Conservation (phyloP, 352 stramenopile species). For the Phytophthora pini region DNA sequence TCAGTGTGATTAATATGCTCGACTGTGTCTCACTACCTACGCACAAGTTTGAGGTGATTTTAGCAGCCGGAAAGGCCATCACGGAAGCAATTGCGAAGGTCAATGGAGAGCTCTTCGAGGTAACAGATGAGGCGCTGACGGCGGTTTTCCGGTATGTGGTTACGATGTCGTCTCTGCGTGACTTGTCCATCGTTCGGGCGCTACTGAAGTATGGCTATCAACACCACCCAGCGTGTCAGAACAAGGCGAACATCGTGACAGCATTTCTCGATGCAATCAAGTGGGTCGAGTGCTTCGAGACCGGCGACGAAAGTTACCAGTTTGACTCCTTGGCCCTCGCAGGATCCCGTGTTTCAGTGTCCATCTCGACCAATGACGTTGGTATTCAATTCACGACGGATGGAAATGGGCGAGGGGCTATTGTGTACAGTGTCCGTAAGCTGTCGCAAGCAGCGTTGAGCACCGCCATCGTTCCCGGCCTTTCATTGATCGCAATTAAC, state of each 20-base stretch:
- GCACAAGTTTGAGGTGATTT: constrained; percentile 84
- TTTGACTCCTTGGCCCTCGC: constrained; percentile 57
- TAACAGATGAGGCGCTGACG: constrained; percentile 66
- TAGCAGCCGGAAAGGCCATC: constrained; percentile 61
- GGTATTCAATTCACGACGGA: constrained; percentile 87
- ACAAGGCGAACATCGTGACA: constrained; percentile 59
- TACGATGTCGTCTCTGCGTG: constrained; percentile 64
- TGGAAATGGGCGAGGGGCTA: constrained; percentile 74
- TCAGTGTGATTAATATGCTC: constrained; percentile 64
- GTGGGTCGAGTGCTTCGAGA: constrained; percentile 77
- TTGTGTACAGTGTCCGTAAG: constrained; percentile 82
- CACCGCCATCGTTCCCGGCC: constrained; percentile 63
- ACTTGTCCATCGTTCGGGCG: constrained; percentile 55
- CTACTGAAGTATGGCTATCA: constrained; percentile 70
- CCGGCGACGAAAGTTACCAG: constrained; percentile 37
- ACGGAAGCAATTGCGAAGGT: constrained; percentile 54
- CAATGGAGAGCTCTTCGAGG: constrained; percentile 64
- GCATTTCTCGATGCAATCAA: constrained; percentile 82
- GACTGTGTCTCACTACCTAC: constrained; percentile 83
- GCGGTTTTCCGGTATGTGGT: constrained; percentile 76
- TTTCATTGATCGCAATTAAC: constrained; percentile 86
- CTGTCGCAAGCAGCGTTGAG: constrained; percentile 83
- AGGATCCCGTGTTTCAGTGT: constrained; percentile 70
- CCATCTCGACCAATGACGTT: constrained; percentile 84
- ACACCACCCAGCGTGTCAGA: constrained; percentile 76